These are phyloP conservation scores for Diutina catenulata DNA, from an alignment of 1,139 yeast species.

Conservation along the genomic window DNA sequence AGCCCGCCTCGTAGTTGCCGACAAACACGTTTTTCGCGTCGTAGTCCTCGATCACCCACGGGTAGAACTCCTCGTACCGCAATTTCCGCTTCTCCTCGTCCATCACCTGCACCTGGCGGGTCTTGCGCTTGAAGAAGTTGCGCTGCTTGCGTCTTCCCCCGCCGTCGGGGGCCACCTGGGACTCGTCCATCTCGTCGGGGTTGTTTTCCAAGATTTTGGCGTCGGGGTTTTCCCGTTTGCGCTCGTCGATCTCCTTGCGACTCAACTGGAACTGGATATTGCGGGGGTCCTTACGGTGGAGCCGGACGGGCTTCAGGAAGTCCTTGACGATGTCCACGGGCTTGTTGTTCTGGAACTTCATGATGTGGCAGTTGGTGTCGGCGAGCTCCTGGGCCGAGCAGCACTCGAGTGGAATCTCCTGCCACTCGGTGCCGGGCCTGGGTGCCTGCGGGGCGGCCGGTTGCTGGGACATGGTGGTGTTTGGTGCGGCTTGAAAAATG, in stretches of 20 bases:
- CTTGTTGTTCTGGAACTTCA: conserved; percentile 68
- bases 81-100: conserved; percentile 74
- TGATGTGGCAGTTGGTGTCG: conserved; percentile 66
- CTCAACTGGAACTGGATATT: conserved; percentile 78
- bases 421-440: conserved; percentile 1
- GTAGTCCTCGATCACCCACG: conserved; percentile 97
- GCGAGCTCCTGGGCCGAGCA: conserved; percentile 63
- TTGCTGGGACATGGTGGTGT: not conserved
- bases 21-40: conserved; percentile 92
- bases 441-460: not conserved
- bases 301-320: conserved; percentile 71
- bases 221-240: conserved; percentile 32
- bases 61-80: conserved; percentile 90
- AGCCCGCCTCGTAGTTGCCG: conserved; percentile 92
- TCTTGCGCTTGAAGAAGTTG: conserved; percentile 61
- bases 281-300: conserved; percentile 88
- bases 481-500: not conserved
- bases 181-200: conserved; percentile 28
- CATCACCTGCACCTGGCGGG: conserved; percentile 70
- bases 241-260: conserved; percentile 46
- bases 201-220: conserved; percentile 12
- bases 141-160: conserved; percentile 67
- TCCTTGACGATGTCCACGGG: conserved; percentile 59
- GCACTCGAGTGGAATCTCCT: conserved; percentile 50
- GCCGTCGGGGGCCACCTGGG: conserved; percentile 87